Percentiles rank a stretch among this genome's conserved stretches.
Evolutionary conservation across 179 eudicot species (phyloP).

Genomic region (Camellia oleifera): DNA sequence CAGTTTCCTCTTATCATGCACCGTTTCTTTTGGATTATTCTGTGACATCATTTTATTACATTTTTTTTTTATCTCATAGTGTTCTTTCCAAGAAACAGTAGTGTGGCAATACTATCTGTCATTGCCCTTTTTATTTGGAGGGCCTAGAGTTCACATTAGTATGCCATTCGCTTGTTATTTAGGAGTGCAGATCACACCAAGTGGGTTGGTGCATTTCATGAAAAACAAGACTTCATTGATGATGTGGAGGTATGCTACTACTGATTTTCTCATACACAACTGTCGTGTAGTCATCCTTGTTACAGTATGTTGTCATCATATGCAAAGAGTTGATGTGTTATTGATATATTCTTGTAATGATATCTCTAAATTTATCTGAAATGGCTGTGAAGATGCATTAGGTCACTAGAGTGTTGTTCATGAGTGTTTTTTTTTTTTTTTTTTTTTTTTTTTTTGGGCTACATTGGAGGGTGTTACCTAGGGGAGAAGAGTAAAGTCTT

Average conservation of each 20-base stretch:
- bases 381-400: neutral
- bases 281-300: neutral
- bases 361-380: neutral
- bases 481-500: too few species aligned
- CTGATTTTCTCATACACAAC: neutral
- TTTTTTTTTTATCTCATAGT: too few species aligned
- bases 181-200: constrained; percentile 97
- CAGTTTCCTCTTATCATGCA: too few species aligned
- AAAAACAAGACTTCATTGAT: constrained; percentile 84
- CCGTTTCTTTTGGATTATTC: too few species aligned
- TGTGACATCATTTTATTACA: too few species aligned
- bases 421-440: too few species aligned
- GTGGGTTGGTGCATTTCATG: constrained; percentile 84
- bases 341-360: neutral
- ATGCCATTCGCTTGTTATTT: constrained; percentile 22
- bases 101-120: too few species aligned
- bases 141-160: neutral
- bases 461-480: too few species aligned
- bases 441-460: too few species aligned
- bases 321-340: neutral
- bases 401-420: neutral
- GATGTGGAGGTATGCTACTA: constrained; percentile 70
- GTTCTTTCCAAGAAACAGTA: too few species aligned
- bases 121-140: too few species aligned
- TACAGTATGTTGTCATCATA: neutral